These are phyloP conservation scores for Lepidium aucheri DNA, from an alignment of 345 rosid species.

Conservation along the genomic window DNA sequence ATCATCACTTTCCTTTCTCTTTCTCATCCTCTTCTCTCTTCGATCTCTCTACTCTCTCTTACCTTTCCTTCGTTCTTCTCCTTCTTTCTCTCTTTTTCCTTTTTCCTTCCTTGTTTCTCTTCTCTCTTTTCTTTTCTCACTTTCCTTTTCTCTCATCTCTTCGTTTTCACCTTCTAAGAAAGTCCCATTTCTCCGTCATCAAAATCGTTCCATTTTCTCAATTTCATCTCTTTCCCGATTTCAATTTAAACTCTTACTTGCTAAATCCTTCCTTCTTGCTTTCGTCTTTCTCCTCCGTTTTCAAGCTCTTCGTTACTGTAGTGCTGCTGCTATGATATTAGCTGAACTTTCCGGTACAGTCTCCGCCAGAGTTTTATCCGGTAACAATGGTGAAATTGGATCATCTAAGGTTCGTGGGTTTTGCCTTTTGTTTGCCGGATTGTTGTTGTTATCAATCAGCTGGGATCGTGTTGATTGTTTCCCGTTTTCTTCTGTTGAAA, in stretches of 20 bases:
- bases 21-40: slow-evolving; percentile 24
- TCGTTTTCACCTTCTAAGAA: slow-evolving; percentile 24
- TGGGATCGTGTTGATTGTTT: slow-evolving; percentile 90
- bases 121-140: slow-evolving; percentile 44
- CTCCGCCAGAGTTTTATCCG: slow-evolving; percentile 43
- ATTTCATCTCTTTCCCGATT: slow-evolving; percentile 40
- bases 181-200: slow-evolving; percentile 25
- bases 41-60: slow-evolving; percentile 31
- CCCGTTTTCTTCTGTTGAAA: slow-evolving; percentile 44
- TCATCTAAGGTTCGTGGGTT: slow-evolving; percentile 54
- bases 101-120: slow-evolving; percentile 47
- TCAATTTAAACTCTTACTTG: slow-evolving; percentile 44
- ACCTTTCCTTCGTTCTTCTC: slow-evolving; percentile 41
- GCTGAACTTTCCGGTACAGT: slow-evolving; percentile 74
- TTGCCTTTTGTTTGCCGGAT: slow-evolving; percentile 45
- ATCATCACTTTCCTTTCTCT: slow-evolving; percentile 27
- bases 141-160: slow-evolving; percentile 35
- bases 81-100: slow-evolving; percentile 56
- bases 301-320: slow-evolving; percentile 82
- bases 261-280: slow-evolving; percentile 51
- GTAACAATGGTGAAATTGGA: slow-evolving; percentile 17
- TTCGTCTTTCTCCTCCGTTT: slow-evolving; percentile 71
- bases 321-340: slow-evolving; percentile 91
- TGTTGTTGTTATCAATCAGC: slow-evolving; percentile 64
- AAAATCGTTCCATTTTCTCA: slow-evolving; percentile 29